These are phyloP conservation scores for Boletus insuetus DNA, from an alignment of 768 basidiomycete genomes.

Conservation along the genomic window DNA sequence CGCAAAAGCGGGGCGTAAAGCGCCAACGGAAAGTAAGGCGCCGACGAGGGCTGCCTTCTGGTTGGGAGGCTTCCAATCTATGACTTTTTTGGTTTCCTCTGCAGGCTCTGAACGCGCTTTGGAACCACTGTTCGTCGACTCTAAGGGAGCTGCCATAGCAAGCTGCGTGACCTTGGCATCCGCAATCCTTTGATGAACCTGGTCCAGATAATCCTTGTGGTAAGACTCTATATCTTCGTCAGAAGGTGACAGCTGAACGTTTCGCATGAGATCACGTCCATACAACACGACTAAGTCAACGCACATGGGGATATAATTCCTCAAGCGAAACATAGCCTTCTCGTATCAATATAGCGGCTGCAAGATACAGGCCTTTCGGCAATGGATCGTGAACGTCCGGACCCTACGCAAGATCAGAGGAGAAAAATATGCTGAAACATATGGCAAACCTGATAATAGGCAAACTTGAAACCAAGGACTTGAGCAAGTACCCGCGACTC, in stretches of 20 bases:
- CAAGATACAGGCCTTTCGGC: slow-evolving; percentile 73
- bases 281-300: slow-evolving; percentile 23
- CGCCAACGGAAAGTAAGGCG: slow-evolving; percentile 85
- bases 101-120: slow-evolving; percentile 40
- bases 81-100: slow-evolving; percentile 34
- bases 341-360: slow-evolving; percentile 84
- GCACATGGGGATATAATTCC: slow-evolving; percentile 91
- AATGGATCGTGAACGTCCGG: slow-evolving; percentile 57
- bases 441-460: slow-evolving; percentile 74
- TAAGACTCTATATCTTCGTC: slow-evolving; percentile 76
- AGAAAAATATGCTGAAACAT: not conserved
- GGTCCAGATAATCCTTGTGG: slow-evolving; percentile 61
- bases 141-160: slow-evolving; percentile 82
- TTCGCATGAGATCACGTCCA: slow-evolving; percentile 5
- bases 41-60: slow-evolving; percentile 79
- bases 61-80: slow-evolving; percentile 49
- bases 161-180: slow-evolving; percentile 73
- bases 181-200: slow-evolving; percentile 61
- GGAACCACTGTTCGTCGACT: slow-evolving; percentile 44
- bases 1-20: slow-evolving; percentile 70
- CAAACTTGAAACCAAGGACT: slow-evolving; percentile 97
- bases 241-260: slow-evolving; percentile 60
- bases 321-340: slow-evolving; percentile 85
- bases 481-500: slow-evolving; percentile 75
- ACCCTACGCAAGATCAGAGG: slow-evolving; percentile 37